Base-by-base conservation (phyloP, 164 flowering plant species). In the Aristolochia fimbriata region DNA sequence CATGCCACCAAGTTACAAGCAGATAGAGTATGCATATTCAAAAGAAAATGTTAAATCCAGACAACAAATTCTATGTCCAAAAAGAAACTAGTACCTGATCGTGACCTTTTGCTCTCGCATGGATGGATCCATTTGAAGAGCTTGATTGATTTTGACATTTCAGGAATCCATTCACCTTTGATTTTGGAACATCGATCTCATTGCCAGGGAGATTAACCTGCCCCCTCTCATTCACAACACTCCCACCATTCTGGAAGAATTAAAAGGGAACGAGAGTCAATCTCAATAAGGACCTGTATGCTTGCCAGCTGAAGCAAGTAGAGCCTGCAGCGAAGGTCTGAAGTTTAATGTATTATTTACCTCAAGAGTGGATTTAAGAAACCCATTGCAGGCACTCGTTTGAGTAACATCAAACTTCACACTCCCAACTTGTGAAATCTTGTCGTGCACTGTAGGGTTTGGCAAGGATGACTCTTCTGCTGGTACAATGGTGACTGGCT, bases 181-280 rank as follows among this genome's bases (percentile, higher is more conserved):
- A 56, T 17, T 47, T 30, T 21, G 24, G 37, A 25, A 57, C 71
- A 52, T 9, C 16, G 41, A 46, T 25, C 21, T 14, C 23, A 17
- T 11, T 31, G 53, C 70, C 53, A 47, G 62, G 58, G 67, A 57
- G 50, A 17, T 30, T 43, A 47, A 6, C 52, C 49, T 48, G 16
- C 54, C 21, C 63, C 52, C 37, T 63, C 49, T 20, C 64, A 49
- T 48, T 46, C 57, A 63, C 37, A 63, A 49, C 43, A 6, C 43
- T 37, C 4, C 43, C 31, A 57, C 58, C 71, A 58, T 64, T 61
- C 76, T 76, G 71, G 53, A 64, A 14, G 45, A 16, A 25, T 30
- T 15, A 49, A 49, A 60, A 17, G 37, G 16, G 37, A 47, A 49
- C 2, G 57, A 25, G 12, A 45, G 46, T n/a, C 17, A 41, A 55